phyloP scores from a whole-genome alignment of 805 yeast species.

The Zygoascus biomembranicola region DNA sequence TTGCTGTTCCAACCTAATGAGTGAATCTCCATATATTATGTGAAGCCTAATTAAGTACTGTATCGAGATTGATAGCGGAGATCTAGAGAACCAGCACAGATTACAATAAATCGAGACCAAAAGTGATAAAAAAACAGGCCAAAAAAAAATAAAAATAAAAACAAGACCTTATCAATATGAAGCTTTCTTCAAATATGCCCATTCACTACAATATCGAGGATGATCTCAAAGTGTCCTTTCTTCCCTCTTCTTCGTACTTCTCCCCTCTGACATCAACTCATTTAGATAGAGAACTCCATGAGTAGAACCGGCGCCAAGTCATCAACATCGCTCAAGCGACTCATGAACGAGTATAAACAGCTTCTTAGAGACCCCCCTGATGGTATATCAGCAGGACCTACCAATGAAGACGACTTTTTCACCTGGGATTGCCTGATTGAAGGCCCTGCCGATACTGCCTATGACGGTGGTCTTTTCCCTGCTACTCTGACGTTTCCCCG shows the following conservation, averaged over 20 bases:
- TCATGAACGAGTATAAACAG: conserved; percentile 84
- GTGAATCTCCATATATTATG: too few relatives aligned
- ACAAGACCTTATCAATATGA: too few relatives aligned
- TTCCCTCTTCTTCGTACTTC: not conserved
- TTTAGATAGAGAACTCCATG: not conserved
- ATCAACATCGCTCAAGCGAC: conserved; percentile 73
- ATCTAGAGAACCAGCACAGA: too few relatives aligned
- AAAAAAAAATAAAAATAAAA: too few relatives aligned
- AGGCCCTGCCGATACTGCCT: conserved; percentile 79
- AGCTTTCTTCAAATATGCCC: too few relatives aligned
- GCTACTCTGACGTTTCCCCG: conserved; percentile 63
- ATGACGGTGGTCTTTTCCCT: conserved; percentile 81
- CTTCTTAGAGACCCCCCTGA: conserved; percentile 82
- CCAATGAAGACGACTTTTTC: conserved; percentile 61
- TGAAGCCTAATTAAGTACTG: too few relatives aligned
- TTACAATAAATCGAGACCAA: too few relatives aligned
- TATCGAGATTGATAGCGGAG: too few relatives aligned
- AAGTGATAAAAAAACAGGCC: too few relatives aligned
- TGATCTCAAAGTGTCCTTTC: too few relatives aligned
- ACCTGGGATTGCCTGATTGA: conserved; percentile 78
- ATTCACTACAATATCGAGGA: too few relatives aligned
- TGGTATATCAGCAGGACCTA: conserved; percentile 92
- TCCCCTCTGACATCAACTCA: not conserved
- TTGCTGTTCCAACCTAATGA: too few relatives aligned
- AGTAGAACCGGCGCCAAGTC: not conserved